Base-by-base conservation (phyloP, 1,284 basidiomycete genomes). In the Paramarasmius palmivorus region DNA sequence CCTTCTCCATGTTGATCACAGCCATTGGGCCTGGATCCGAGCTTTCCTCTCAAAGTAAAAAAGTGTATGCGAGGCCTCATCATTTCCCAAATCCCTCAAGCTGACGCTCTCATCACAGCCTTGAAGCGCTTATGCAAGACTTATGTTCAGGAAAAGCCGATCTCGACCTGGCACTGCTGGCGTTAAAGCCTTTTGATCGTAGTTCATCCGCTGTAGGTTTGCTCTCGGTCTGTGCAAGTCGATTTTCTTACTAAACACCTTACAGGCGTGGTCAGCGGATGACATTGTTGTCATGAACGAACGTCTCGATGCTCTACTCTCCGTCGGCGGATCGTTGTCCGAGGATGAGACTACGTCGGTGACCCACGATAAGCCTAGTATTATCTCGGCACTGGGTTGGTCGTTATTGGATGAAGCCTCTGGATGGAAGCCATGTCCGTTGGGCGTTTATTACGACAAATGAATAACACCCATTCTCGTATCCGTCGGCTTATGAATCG, bases 381-480 rank as follows among this genome's bases (percentile, higher is more conserved):
- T 38, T n/a, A 25, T 25, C 25, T 37, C 37, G 14, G 49, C 64
- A 20, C 53, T 58, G 23, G 88, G 86, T 15, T 90, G 87, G 87
- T 70, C 70, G 44, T 54, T 72, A 39, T 65, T 85, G 7, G 68
- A 73, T 35, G 61, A 65, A 35, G 65, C 57, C 23, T 70, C 69
- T 15, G 66, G 68, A 25, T 90, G 88, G 88, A 74, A 69, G 58
- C 74, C 82, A 2, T 83, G 80, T 63, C 87, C 88, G 4, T 84
- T 90, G 49, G 88, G 88, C 15, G 73, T 87, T 48, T 82, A 73
- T 47, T 65, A 60, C 49, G 45, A 34, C 15, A 17, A 23, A 6
- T 32, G 12, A 10, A 17, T 19, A 14, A n/a, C n/a, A 38, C n/a
- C n/a, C 17, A 37, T 17, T 40, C n/a, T 19, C 19, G 39, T 10